Conservation (phyloP, 495 filamentous ascomycete genomes). For the Hypoxylon perforatum region DNA sequence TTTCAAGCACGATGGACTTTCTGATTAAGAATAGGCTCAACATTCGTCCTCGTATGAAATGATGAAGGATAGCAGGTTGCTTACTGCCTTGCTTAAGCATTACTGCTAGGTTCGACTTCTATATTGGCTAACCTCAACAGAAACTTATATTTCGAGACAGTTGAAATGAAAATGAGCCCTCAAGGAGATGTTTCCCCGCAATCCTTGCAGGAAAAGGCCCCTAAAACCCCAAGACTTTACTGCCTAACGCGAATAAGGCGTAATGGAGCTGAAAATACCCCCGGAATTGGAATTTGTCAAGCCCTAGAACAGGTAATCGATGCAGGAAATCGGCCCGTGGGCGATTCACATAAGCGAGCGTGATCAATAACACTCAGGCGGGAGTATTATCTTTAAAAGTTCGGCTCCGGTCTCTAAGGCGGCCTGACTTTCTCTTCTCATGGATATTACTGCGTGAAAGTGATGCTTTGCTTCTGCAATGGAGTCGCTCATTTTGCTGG, state of each 20-base stretch:
- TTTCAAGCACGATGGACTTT: no score
- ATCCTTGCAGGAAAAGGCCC: constrained; percentile 9
- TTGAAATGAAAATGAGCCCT: not conserved
- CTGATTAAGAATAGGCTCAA: no score
- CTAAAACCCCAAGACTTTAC: not conserved
- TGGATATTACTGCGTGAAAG: not conserved
- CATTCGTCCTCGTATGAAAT: no score
- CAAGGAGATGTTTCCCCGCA: constrained; percentile 29
- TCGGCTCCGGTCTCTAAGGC: not conserved
- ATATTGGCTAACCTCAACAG: not conserved
- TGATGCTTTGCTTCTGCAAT: constrained; percentile 19
- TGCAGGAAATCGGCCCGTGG: constrained; percentile 31
- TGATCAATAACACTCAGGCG: not conserved
- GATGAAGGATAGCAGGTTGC: no score
- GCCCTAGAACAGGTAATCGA: constrained; percentile 16
- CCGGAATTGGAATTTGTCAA: constrained; percentile 8
- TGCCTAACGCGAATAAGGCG: constrained; percentile 17
- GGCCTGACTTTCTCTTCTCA: not conserved
- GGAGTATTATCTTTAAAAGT: not conserved
- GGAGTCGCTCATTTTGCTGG: constrained; percentile 14
- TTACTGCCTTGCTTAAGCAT: not conserved
- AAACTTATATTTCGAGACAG: not conserved
- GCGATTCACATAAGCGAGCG: constrained; percentile 6
- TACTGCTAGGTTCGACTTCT: not conserved
- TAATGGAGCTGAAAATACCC: constrained; percentile 23